Evolutionary conservation across 331 rosid genomes (phyloP).

Genomic region (Erythrophleum ivorense): DNA sequence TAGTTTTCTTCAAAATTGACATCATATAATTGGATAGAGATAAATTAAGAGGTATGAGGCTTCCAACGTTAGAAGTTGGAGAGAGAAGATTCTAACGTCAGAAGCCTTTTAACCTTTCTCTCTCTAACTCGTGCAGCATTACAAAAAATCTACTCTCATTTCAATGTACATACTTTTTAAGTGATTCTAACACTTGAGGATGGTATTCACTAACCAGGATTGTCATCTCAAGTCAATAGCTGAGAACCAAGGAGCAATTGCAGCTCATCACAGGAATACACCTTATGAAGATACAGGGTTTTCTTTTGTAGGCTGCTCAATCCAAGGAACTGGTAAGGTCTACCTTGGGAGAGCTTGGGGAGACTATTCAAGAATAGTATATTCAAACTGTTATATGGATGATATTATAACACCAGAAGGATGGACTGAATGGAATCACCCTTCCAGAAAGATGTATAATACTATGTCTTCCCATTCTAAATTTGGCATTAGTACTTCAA

Average conservation of each 20-base stretch:
- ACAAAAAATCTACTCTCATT: not conserved
- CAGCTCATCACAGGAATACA: slow-evolving; percentile 78
- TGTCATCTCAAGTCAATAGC: slow-evolving; percentile 70
- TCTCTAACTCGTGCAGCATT: not conserved
- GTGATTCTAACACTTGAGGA: not conserved
- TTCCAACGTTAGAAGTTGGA: too few species aligned
- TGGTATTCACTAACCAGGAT: slow-evolving; percentile 48
- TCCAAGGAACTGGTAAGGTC: slow-evolving; percentile 69
- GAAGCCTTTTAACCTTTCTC: too few species aligned
- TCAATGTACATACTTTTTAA: not conserved
- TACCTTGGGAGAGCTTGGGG: slow-evolving; percentile 97
- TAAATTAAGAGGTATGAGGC: too few species aligned
- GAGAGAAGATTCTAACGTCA: too few species aligned
- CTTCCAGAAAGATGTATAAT: slow-evolving; percentile 64
- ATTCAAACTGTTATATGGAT: slow-evolving; percentile 66
- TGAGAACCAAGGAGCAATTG: slow-evolving; percentile 74
- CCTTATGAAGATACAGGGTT: slow-evolving; percentile 66
- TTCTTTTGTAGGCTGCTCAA: slow-evolving; percentile 73
- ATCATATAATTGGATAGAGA: too few species aligned
- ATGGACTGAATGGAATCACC: slow-evolving; percentile 81
- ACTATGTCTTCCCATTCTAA: not conserved
- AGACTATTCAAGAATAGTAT: slow-evolving; percentile 68
- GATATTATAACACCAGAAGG: slow-evolving; percentile 66
- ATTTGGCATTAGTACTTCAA: not conserved
- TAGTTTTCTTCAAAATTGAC: not conserved